Evolutionary conservation across 2,329 filamentous ascomycete species (phyloP), one percentile per base, ranked within the genome.

Genomic region (Ophiostoma sp.): DNA sequence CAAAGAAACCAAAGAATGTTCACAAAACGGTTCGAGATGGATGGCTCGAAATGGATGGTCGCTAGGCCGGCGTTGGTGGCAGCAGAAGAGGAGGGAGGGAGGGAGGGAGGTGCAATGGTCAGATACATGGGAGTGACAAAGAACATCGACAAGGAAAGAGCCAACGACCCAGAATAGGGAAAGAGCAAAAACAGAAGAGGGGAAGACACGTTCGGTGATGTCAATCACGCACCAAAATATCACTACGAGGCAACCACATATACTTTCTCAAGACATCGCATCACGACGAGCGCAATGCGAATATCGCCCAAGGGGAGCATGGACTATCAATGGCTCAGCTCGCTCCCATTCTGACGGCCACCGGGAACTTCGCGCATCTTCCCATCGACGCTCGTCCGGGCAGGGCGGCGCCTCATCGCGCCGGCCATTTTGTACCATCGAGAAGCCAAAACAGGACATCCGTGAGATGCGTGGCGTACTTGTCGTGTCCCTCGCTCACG

Each of bases 91-190:
- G 50, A 15, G n/a, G 11, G 28, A 52, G 22, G 28, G 33, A 22
- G n/a, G 9, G 31, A 52, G 66, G 45, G 66, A 55, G 48, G 42
- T 36, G 45, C 25, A 33, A 22, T 55, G 48, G 66, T 39, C 45
- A 33, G 48, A 42, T 70, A 57, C 68, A 39, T 70, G 28, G 28
- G 64, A 52, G 64, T 69, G 64, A 69, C 64, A 50, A 69, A 50
- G 64, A 48, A 25, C 50, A 42, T 57, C 50, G 48, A 55, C 28
- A 19, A 19, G 36, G 42, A 52, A 48, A 36, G 57, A 63, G 33
- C 31, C 15, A 64, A 25, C 50, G 50, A 15, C 25, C 28, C 57
- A 36, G 28, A 64, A 25, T 7, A 45, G 64, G 25, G 15, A 50
- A 39, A 39, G 66, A 55, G 48, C 25, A 69, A 6, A 33, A 69